Conservation (phyloP, 371 early-diverging fungal species). For the Coemansia sp. region DNA sequence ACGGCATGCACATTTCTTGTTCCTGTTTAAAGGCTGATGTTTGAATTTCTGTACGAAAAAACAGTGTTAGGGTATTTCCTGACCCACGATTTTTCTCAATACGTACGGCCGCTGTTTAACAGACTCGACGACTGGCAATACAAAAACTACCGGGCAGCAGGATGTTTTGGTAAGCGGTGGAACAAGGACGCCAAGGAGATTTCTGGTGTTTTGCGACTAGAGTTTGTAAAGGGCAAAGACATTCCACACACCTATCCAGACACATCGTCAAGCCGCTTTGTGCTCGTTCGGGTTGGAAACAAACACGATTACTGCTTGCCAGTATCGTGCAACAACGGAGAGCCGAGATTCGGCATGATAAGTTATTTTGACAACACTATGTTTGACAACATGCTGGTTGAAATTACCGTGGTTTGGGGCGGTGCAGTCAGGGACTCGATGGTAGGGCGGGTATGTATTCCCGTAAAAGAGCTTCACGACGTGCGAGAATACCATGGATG, state of each 20-base stretch:
- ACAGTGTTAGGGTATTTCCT: constrained; percentile 1
- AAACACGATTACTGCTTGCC: constrained; percentile 11
- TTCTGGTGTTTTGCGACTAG: constrained; percentile 9
- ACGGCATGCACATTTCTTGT: not conserved
- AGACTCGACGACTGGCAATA: constrained; percentile 20
- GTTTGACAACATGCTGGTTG: constrained; percentile 17
- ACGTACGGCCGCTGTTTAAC: constrained; percentile 26
- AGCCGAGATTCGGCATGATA: constrained; percentile 18
- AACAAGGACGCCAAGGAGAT: not conserved
- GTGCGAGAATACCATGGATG: constrained; percentile 37
- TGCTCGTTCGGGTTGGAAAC: constrained; percentile 15
- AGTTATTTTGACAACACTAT: constrained; percentile 24
- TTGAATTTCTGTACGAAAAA: constrained; percentile 21
- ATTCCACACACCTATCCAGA: not conserved
- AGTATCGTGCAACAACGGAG: constrained; percentile 18
- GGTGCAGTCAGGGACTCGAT: constrained; percentile 21
- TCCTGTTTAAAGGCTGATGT: constrained; percentile 6
- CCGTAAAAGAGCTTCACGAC: constrained; percentile 27
- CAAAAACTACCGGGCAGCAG: constrained; percentile 16
- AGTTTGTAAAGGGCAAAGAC: constrained; percentile 31
- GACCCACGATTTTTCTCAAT: constrained; percentile 5
- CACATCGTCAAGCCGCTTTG: constrained; percentile 17
- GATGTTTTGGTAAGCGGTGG: constrained; percentile 21
- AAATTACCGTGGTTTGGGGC: constrained; percentile 25
- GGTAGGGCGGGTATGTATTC: constrained; percentile 27